Evolutionary conservation across 2,329 filamentous ascomycete genomes (phyloP).

Genomic region (Fonsecaea monophora): DNA sequence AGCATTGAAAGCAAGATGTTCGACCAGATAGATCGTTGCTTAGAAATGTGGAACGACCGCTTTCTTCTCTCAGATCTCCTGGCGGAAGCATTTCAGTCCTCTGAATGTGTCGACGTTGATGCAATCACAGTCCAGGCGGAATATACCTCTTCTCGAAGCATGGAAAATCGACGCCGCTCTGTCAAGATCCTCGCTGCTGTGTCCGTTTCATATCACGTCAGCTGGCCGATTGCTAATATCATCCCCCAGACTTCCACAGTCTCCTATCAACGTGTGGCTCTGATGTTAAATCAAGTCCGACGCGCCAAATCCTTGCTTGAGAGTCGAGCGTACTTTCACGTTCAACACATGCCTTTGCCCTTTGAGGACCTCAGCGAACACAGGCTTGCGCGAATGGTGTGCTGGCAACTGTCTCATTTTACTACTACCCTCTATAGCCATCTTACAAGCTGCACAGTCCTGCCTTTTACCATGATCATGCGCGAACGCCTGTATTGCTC

Average conservation of each 20-base stretch:
- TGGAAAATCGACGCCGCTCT: slow-evolving; percentile 61
- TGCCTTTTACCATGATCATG: slow-evolving; percentile 65
- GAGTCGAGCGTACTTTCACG: slow-evolving; percentile 51
- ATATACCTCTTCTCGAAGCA: slow-evolving; percentile 50
- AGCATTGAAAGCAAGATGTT: slow-evolving; percentile 74
- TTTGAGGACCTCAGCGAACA: slow-evolving; percentile 21
- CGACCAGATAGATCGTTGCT: slow-evolving; percentile 69
- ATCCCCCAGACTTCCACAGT: slow-evolving; percentile 69
- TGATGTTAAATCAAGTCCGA: slow-evolving; percentile 77
- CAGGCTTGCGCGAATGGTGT: slow-evolving; percentile 53
- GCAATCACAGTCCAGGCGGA: slow-evolving; percentile 66
- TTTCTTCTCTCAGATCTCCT: slow-evolving; percentile 80
- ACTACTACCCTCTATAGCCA: slow-evolving; percentile 76
- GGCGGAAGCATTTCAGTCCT: slow-evolving; percentile 69
- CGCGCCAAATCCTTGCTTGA: slow-evolving; percentile 73
- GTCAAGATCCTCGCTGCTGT: slow-evolving; percentile 69
- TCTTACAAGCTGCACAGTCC: slow-evolving; percentile 74
- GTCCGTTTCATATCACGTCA: slow-evolving; percentile 71
- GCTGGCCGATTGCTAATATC: slow-evolving; percentile 73
- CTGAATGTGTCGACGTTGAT: slow-evolving; percentile 63
- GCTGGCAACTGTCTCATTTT: slow-evolving; percentile 78
- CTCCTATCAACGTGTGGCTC: slow-evolving; percentile 75
- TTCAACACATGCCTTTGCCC: slow-evolving; percentile 45
- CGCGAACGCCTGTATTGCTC: slow-evolving; percentile 57
- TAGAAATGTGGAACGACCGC: slow-evolving; percentile 75